Evolutionary conservation across 371 early-diverging fungal genomes (phyloP).

Genomic region (Mortierella sp.): DNA sequence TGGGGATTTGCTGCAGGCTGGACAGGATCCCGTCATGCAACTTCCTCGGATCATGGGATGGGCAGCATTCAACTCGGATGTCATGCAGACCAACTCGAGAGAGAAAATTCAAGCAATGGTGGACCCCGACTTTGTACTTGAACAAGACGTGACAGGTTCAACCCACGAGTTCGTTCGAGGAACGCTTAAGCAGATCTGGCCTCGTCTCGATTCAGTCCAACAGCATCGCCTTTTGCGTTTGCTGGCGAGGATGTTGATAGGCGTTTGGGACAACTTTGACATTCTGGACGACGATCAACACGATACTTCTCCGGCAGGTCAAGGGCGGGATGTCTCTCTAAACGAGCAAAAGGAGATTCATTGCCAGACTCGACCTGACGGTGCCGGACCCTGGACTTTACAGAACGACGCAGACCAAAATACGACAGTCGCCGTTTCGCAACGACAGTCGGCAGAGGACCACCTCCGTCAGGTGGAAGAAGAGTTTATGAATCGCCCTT

Average conservation of each 20-base stretch:
- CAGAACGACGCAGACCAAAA: background rate
- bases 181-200: slow-evolving; percentile 21
- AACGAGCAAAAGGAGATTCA: background rate
- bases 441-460: background rate
- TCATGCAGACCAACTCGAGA: background rate
- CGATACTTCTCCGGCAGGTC: background rate
- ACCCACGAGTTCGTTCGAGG: background rate
- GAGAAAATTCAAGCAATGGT: background rate
- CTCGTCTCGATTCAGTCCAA: slow-evolving; percentile 1
- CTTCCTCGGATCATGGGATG: slow-evolving; percentile 17
- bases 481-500: slow-evolving; percentile 22
- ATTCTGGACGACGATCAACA: slow-evolving; percentile 7
- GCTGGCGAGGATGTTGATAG: slow-evolving; percentile 11
- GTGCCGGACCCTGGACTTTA: background rate
- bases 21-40: slow-evolving; percentile 9
- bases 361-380: background rate
- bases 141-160: slow-evolving; percentile 2
- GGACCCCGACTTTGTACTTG: slow-evolving; percentile 23
- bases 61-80: slow-evolving; percentile 1
- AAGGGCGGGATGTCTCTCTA: background rate
- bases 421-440: background rate
- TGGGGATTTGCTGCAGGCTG: background rate
- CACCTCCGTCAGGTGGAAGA: slow-evolving; percentile 10
- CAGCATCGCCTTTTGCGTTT: slow-evolving; percentile 6
- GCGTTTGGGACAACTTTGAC: slow-evolving; percentile 36